A percentile compares a stretch with the other conserved stretches of the same genome.
These are phyloP conservation scores for Heterobasidion annosum DNA, from an alignment of 1,284 basidiomycete genomes.

Conservation along the genomic window DNA sequence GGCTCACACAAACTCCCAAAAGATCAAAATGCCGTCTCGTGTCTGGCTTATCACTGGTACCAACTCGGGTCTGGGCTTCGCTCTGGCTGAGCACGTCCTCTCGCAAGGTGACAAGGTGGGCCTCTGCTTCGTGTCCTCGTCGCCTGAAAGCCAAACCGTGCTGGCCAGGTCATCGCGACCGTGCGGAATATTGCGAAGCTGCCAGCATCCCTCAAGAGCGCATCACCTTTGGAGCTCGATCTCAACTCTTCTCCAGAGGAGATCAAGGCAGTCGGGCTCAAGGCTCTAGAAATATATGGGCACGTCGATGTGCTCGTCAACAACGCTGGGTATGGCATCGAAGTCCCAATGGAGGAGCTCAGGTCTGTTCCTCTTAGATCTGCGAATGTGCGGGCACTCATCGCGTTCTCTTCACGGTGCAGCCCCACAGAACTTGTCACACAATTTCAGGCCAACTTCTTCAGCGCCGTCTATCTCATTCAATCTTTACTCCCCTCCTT, in stretches of 20 bases:
- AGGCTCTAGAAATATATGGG: conserved; percentile 12
- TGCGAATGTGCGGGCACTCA: too few species aligned
- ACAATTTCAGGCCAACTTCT: conserved; percentile 23
- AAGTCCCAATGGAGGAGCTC: conserved; percentile 20
- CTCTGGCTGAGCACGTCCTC: conserved; percentile 16
- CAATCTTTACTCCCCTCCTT: conserved; percentile 20
- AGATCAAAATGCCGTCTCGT: background rate
- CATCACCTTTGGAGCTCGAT: conserved; percentile 16
- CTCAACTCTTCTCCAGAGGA: conserved; percentile 15
- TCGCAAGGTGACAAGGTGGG: conserved; percentile 18
- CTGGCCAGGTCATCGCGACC: conserved; percentile 17
- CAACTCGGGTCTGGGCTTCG: conserved; percentile 20
- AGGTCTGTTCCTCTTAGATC: conserved; percentile 9
- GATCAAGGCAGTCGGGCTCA: conserved; percentile 12
- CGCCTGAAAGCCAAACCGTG: background rate
- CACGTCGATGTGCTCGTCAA: conserved; percentile 13
- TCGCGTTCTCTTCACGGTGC: background rate
- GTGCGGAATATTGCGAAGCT: conserved; percentile 14
- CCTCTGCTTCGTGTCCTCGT: background rate
- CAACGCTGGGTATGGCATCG: conserved; percentile 17
- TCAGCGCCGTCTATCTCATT: conserved; percentile 21
- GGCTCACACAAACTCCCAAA: background rate
- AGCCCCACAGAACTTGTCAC: conserved; percentile 14
- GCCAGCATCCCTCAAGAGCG: conserved; percentile 12
- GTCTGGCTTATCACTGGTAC: conserved; percentile 22